A percentile compares a stretch with the other conserved stretches of the same genome.
phyloP scores from a whole-genome alignment of 2,329 filamentous ascomycete genomes.

The Pseudogymnoascus destructans region DNA sequence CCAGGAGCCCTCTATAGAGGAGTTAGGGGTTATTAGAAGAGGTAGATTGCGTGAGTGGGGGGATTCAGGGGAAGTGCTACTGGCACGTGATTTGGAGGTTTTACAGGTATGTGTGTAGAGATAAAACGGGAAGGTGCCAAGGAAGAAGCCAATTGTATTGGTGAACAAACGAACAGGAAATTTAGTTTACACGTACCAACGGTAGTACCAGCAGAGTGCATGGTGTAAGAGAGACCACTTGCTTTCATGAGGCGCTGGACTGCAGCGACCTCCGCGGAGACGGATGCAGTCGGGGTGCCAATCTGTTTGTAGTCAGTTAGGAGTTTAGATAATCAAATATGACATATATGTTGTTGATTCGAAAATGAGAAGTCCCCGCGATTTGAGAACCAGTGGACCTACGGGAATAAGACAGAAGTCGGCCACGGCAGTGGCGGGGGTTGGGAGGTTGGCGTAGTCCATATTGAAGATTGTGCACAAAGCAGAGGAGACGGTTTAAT shows the following conservation, averaged over 20 bases:
- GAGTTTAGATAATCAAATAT: background rate
- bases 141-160: background rate
- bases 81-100: background rate
- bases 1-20: conserved; percentile 70
- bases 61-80: background rate
- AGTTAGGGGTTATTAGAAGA: conserved; percentile 7
- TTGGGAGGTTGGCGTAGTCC: conserved; percentile 38
- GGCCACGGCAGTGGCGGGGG: conserved; percentile 64
- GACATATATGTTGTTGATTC: background rate
- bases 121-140: background rate
- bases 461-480: conserved; percentile 9
- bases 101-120: background rate
- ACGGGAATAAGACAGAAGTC: conserved; percentile 88
- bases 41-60: background rate
- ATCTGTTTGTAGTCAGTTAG: conserved; percentile 38
- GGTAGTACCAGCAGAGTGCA: conserved; percentile 92
- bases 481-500: background rate
- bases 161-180: background rate
- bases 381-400: conserved; percentile 22
- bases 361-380: background rate
- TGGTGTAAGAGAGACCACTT: conserved; percentile 68
- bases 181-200: conserved; percentile 48
- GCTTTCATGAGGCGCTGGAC: conserved; percentile 75
- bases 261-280: conserved; percentile 72
- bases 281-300: conserved; percentile 63